Base-by-base conservation (phyloP, 805 yeast species). In the Metschnikowia chrysomelidarum region DNA sequence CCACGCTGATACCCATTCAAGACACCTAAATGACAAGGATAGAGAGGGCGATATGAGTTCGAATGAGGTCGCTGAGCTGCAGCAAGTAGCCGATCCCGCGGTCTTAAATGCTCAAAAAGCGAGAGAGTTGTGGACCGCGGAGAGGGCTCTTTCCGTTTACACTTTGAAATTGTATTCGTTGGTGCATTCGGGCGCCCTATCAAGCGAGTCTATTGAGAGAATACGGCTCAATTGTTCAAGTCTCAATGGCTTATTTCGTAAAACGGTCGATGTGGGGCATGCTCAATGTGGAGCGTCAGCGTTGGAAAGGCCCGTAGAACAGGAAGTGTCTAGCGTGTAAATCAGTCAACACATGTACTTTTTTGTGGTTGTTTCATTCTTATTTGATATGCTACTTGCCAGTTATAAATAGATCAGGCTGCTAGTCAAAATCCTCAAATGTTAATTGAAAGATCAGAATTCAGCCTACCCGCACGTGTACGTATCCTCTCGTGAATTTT, bases 101-200 rank as follows among this genome's bases (percentile, higher is more conserved):
- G n/a, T n/a, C 11, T 20, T 19, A 19, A 9, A 12, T 12, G 20
- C 26, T 4, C 22, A 12, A 9, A 25, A 23, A 11, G 30, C 33
- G 18, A 25, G 25, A n/a, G 17, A 17, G n/a, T 15, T 33, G 6
- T 71, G 71, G 77, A 49, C 40, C 8, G 48, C 54, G 7, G 77
- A 72, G 38, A 61, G 59, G 34, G 64, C 57, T 7, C 49, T 75
- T 13, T 66, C 74, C 41, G 63, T 69, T 12, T 66, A 50, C 34
- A 54, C 69, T 0, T 53, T 68, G 18, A 72, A 72, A 41, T 35
- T 75, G 25, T 46, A 61, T 12, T 52, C 59, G 5, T 54, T 75
- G 24, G 36, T 54, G 10, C 57, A 61, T 13, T 39, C 62, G 7
- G 63, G 60, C 0, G 51, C 70, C 38, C 48, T 68, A 3, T 51